phyloP scores from a whole-genome alignment of 306 rosid species.

The Adenanthera pavonina region DNA sequence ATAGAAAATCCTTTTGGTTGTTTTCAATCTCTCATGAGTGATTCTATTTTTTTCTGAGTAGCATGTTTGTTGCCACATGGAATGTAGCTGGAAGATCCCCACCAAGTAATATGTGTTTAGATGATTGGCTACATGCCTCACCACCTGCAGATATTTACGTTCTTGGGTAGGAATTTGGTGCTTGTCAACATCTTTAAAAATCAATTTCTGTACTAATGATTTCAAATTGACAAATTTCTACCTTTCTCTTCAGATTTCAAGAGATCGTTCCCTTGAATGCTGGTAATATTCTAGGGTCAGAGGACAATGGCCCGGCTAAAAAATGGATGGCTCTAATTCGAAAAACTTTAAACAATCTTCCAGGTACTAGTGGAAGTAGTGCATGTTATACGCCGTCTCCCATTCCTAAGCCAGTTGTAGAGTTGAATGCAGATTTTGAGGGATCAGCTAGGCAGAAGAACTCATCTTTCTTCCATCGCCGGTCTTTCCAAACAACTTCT shows the following conservation, averaged over 20 bases:
- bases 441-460: constrained; percentile 96
- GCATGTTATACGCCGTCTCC: constrained; percentile 96
- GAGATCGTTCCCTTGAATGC: constrained; percentile 99
- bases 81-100: constrained; percentile 99
- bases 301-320: constrained; percentile 99
- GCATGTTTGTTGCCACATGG: constrained; percentile 98
- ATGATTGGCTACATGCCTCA: constrained; percentile 94
- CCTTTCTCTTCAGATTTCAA: constrained; percentile 73
- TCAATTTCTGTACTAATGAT: constrained; percentile 26
- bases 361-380: constrained; percentile 80
- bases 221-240: constrained; percentile 32
- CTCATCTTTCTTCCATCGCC: constrained; percentile 87
- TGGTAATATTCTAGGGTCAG: constrained; percentile 93
- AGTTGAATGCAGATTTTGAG: constrained; percentile 93
- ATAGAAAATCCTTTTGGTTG: constrained; percentile 26
- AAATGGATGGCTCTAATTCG: constrained; percentile 96
- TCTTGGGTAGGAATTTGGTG: constrained; percentile 78
- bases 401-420: constrained; percentile 84
- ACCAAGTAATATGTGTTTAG: constrained; percentile 79
- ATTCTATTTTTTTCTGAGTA: constrained; percentile 44
- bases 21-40: constrained; percentile 37
- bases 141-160: constrained; percentile 98
- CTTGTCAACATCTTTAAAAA: constrained; percentile 11
- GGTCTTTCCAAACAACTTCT: constrained; percentile 90
- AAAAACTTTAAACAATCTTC: constrained; percentile 87